Conservation (phyloP, 495 filamentous ascomycete species). For the Articulospora tetracladia region DNA sequence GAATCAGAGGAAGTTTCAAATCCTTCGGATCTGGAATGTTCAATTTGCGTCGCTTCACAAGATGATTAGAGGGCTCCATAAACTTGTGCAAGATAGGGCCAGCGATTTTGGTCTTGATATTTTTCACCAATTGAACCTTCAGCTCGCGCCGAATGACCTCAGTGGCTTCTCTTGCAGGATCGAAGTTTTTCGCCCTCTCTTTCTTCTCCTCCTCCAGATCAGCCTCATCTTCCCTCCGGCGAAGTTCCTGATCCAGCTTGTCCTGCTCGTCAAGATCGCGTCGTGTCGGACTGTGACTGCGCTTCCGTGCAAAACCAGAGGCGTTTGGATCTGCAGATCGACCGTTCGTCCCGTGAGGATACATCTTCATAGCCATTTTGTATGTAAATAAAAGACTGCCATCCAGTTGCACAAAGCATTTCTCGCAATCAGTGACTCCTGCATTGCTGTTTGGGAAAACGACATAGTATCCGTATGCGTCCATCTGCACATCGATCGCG, state of each 20-base stretch:
- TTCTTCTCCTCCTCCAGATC: constrained; percentile 85
- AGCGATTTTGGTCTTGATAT: constrained; percentile 80
- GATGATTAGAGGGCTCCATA: constrained; percentile 78
- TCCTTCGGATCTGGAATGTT: constrained; percentile 71
- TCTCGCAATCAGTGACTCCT: constrained; percentile 74
- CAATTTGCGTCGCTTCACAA: constrained; percentile 61
- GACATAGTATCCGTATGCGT: constrained; percentile 86
- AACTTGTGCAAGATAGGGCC: constrained; percentile 77
- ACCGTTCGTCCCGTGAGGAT: constrained; percentile 54
- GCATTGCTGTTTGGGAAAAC: constrained; percentile 71
- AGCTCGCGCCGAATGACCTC: constrained; percentile 77
- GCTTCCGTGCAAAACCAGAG: constrained; percentile 8
- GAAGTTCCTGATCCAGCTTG: constrained; percentile 38
- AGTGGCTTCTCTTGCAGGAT: constrained; percentile 79
- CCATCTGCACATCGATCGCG: constrained; percentile 73
- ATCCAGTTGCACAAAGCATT: constrained; percentile 70
- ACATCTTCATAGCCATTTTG: constrained; percentile 83
- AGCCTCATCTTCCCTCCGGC: constrained; percentile 62
- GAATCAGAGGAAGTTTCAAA: constrained; percentile 31
- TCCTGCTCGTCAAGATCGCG: background rate
- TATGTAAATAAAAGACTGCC: constrained; percentile 84
- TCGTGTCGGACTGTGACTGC: constrained; percentile 28
- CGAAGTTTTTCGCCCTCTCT: constrained; percentile 74
- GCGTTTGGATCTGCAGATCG: constrained; percentile 26
- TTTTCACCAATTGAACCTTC: constrained; percentile 75